Evolutionary conservation across 495 filamentous ascomycete species (phyloP), one percentile per base, ranked within the genome.

Genomic region (Penicillium longicatenatum): DNA sequence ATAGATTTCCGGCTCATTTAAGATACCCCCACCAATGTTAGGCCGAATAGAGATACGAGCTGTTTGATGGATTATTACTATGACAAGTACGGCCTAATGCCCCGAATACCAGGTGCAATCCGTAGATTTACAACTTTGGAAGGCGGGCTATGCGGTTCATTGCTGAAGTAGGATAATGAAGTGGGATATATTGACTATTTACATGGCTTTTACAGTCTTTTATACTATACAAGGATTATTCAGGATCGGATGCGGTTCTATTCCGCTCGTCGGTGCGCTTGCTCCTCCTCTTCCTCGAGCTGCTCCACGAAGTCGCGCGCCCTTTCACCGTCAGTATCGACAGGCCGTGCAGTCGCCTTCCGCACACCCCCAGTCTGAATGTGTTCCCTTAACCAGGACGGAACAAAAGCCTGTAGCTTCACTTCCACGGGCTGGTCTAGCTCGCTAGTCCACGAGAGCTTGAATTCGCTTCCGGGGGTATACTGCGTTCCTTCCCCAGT

Each of bases 371-470:
- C 71, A 19, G 57, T 50, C 1, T 56, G 45, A 24, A 80, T 81
- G 55, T 74, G 74, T 14, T 78, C 68, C 47, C 76, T 74, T 52
- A 83, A 65, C 93, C 94, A 97, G 21, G 77, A 72, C n/a, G 92
- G 92, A 61, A 97, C 86, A 70, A 96, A 88, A 12, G 93, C 91
- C 75, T 91, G 94, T 8, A 97, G 59, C 63, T 84, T 89, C 3
- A 93, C 74, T 59, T 79, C 77, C 52, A 50, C 59, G 26, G 54
- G 26, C 35, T 65, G 64, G 14, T 65, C 73, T 19, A 74, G 76
- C 48, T 76, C 70, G 4, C 52, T 64, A 11, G 63, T 62, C 71
- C 77, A 84, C 2, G 74, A 75, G 0, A 87, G 68, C 60, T 79
- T 76, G 60, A 88, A 88, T 51, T 85, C 78, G 37, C 77, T 74